phyloP scores from a whole-genome alignment of 83 land plant species.

The Thuja plicata region DNA sequence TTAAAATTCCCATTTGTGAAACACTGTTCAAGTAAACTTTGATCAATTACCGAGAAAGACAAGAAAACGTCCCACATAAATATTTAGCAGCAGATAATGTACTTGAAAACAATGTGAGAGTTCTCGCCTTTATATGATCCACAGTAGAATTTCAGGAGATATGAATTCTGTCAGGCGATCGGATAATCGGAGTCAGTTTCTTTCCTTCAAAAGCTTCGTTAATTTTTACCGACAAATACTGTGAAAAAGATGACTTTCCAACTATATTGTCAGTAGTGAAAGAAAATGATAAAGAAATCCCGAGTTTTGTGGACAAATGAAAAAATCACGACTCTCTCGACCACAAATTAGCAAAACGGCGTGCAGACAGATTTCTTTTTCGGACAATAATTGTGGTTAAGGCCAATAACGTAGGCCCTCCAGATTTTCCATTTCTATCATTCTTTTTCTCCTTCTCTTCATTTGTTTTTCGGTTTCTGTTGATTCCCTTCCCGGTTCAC shows the following conservation, averaged over 20 bases:
- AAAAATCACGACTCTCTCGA: not conserved
- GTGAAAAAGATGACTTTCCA: not conserved
- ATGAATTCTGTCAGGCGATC: not conserved
- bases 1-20: no score
- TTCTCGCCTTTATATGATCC: no score
- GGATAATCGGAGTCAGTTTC: not conserved
- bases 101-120: no score
- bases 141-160: not conserved
- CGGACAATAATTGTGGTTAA: not conserved
- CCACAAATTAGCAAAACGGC: not conserved
- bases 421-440: not conserved
- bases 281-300: not conserved
- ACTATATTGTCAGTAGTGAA: not conserved
- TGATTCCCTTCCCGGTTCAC: not conserved
- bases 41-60: no score
- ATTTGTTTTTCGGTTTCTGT: no score
- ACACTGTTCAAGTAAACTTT: no score
- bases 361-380: not conserved
- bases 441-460: no score
- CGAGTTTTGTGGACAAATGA: not conserved
- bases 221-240: not conserved
- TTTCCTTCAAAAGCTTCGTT: not conserved
- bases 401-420: not conserved
- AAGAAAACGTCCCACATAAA: no score
- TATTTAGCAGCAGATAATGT: no score